A percentile compares a stretch with the other conserved stretches of the same genome.
Conservation (phyloP, 441 rosid genomes). For the Flueggea neowawraea region DNA sequence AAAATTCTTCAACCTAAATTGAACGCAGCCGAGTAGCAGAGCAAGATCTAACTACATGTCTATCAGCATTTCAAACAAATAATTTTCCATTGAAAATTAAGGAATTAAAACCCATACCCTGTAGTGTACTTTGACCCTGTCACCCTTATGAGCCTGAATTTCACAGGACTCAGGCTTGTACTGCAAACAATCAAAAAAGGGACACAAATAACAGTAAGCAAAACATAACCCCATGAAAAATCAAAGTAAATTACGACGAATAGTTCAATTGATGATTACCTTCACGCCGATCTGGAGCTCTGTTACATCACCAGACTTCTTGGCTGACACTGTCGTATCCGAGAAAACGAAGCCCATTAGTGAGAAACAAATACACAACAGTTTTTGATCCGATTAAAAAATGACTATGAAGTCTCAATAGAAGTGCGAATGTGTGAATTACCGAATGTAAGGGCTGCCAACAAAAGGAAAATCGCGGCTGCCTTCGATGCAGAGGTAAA, state of each 20-base stretch:
- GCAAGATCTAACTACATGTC: background rate
- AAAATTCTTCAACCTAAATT: no score
- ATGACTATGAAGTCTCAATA: no score
- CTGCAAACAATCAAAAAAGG: conserved; percentile 32
- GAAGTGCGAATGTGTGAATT: background rate
- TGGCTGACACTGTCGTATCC: conserved; percentile 45
- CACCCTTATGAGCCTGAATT: conserved; percentile 91
- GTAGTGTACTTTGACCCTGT: conserved; percentile 76
- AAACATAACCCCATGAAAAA: background rate
- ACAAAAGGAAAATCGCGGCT: conserved; percentile 11
- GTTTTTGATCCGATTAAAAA: no score
- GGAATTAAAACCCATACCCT: conserved; percentile 41
- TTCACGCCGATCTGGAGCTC: conserved; percentile 91
- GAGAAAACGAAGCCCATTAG: no score
- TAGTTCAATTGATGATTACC: conserved; percentile 32
- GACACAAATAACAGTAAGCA: background rate
- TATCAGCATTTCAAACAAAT: background rate
- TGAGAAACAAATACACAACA: no score
- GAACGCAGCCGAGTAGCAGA: no score
- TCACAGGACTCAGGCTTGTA: conserved; percentile 72
- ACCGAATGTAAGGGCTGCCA: conserved; percentile 25
- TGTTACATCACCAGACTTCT: conserved; percentile 75
- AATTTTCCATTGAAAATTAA: background rate
- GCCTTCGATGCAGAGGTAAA: conserved; percentile 2
- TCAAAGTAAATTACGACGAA: no score